These are phyloP conservation scores for Chiua sp. DNA, from an alignment of 1,284 basidiomycete species.

Conservation along the genomic window DNA sequence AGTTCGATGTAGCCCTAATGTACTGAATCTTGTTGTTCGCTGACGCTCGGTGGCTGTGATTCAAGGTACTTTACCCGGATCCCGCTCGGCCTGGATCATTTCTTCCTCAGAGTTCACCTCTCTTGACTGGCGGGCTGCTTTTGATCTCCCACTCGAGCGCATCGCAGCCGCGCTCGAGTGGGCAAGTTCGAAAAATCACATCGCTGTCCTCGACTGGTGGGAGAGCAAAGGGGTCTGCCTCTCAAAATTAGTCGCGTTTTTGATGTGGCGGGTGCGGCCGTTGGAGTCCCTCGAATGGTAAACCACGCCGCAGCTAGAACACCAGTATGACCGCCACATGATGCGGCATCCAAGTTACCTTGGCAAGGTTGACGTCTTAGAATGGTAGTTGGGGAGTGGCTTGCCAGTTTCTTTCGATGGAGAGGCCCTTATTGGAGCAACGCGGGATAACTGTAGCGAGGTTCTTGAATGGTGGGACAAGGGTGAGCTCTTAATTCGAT, in stretches of 20 bases:
- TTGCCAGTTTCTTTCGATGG: slow-evolving; percentile 79
- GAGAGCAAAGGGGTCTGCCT: slow-evolving; percentile 54
- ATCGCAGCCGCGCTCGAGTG: slow-evolving; percentile 78
- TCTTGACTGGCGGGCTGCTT: slow-evolving; percentile 74
- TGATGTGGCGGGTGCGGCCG: slow-evolving; percentile 78
- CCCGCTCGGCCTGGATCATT: too few relatives aligned
- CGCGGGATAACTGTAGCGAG: slow-evolving; percentile 78
- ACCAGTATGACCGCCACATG: slow-evolving; percentile 77
- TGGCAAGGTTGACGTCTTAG: slow-evolving; percentile 78
- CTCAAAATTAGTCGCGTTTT: slow-evolving; percentile 83
- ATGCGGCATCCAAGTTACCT: slow-evolving; percentile 78
- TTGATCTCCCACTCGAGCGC: slow-evolving; percentile 64
- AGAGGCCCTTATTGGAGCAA: slow-evolving; percentile 78
- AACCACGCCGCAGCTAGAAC: slow-evolving; percentile 74
- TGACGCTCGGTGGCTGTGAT: neutral
- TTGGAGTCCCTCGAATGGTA: slow-evolving; percentile 82
- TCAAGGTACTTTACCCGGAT: too few relatives aligned
- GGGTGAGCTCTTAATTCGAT: slow-evolving; percentile 75
- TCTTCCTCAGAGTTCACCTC: slow-evolving; percentile 51
- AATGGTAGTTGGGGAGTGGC: slow-evolving; percentile 84
- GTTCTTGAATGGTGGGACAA: slow-evolving; percentile 87
- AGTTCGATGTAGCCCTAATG: neutral
- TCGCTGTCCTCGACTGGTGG: slow-evolving; percentile 83
- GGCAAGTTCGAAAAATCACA: slow-evolving; percentile 74
- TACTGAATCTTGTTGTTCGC: neutral